Evolutionary conservation across 306 rosid genomes (phyloP).

Genomic region (Parietaria judaica): DNA sequence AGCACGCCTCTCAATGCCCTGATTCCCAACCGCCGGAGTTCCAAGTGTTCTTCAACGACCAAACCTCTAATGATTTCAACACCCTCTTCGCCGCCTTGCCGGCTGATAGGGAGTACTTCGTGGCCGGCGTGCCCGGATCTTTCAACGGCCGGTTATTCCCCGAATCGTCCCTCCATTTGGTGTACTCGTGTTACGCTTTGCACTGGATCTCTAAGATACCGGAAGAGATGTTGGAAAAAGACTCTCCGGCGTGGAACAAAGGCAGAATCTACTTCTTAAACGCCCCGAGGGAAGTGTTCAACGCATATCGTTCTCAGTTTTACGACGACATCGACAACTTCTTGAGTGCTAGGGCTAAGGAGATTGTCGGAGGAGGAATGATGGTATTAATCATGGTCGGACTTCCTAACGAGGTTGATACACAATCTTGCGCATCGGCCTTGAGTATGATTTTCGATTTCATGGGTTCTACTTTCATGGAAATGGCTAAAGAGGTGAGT

Average conservation of each 20-base stretch:
- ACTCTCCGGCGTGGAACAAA: constrained; percentile 16
- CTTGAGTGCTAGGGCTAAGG: constrained; percentile 12
- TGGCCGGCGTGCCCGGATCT: constrained; percentile 18
- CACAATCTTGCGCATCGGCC: background rate
- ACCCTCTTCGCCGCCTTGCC: constrained; percentile 14
- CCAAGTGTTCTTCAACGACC: constrained; percentile 21
- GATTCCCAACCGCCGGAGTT: constrained; percentile 7
- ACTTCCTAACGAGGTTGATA: background rate
- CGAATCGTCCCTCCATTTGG: constrained; percentile 7
- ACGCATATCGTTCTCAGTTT: constrained; percentile 9
- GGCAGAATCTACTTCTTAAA: constrained; percentile 14
- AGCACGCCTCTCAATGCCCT: constrained; percentile 1
- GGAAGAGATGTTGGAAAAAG: constrained; percentile 6
- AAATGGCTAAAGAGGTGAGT: constrained; percentile 17
- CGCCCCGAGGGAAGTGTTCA: constrained; percentile 1
- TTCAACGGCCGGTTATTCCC: constrained; percentile 19
- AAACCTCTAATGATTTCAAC: constrained; percentile 19
- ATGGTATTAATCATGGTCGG: background rate
- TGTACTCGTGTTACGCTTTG: constrained; percentile 15
- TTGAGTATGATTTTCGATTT: background rate
- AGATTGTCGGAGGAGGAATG: constrained; percentile 12
- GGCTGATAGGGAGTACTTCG: constrained; percentile 10
- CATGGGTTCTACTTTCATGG: constrained; percentile 13
- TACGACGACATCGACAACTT: constrained; percentile 6
- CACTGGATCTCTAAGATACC: constrained; percentile 21